Base-by-base conservation (phyloP, 305 asterid species). In the Rubia balearica region DNA sequence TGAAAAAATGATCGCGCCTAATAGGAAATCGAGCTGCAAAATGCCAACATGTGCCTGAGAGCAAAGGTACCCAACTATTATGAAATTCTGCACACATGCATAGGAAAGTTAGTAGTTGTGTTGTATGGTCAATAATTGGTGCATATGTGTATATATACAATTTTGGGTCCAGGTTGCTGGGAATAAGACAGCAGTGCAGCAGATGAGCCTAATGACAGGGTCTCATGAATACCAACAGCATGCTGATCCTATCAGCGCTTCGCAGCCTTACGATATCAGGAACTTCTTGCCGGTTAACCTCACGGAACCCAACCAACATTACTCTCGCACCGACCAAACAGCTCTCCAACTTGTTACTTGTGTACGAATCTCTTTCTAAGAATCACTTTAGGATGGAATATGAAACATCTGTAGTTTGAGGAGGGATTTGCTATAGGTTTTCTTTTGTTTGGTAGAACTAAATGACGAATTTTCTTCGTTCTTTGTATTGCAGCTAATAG, bases 11-110 rank as follows among this genome's bases (percentile, higher is more conserved):
- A 17, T 53, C 30, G 46, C 10, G 13, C 14, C 14, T 56, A 7
- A 42, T 87, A 92, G 98, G 98, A 92, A 81, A 79, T 85, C 36
- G 98, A 92, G 82, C 83, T 88, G 85, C 94, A 92, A 76, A 88
- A 92, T 68, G 90, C 92, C 21, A 92, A 92, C 88, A 85, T 88
- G 91, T 90, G 74, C 74, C 96, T 92, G 22, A 81, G 95, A 72
- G 87, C 96, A 74, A 89, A 89, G 98, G 96, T 89, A 19, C 27
- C 55, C 19, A 51, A 17, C 59, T 21, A 51, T n/a, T 6, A 22
- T 8, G 13, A 56, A 12, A 57, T 42, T 57, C 38, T 53, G 36
- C 45, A 51, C 43, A 24, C 51, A 22, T 13, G 72, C 42, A 57
- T 36, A 53, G 24, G 22, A 9, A 14, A 66, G 8, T 27, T 33